Evolutionary conservation across 2,329 filamentous ascomycete genomes (phyloP), one percentile per base, ranked within the genome.

Genomic region (Xylogone sp.): DNA sequence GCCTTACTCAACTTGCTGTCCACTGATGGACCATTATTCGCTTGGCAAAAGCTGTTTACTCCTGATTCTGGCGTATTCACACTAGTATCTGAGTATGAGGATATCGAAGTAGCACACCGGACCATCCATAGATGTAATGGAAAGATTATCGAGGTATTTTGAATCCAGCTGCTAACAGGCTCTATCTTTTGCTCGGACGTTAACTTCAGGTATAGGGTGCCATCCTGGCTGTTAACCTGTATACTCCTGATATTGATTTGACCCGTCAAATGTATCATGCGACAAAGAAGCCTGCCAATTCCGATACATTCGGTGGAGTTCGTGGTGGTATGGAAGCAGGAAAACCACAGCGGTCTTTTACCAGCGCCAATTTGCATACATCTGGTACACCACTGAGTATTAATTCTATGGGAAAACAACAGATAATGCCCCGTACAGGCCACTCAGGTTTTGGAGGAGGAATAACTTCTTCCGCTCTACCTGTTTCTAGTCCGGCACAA

Each of bases 11-110:
- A 62, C 3, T 59, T 76, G 13, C 64, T 84, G 3, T 67, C 72
- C 16, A 59, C 62, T 0, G 73, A 81, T 47, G 81, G 80, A 0
- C 72, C 75, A 10, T 61, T 84, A 0, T 80, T 77, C 56, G 77
- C 79, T 0, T 75, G 81, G 57, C 69, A 77, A 46, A 70, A 69
- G 27, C 64, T 71, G 12, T 59, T 66, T 13, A 69, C 67, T 12
- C 69, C 70, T 6, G 68, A 71, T 9, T 70, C 73, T 27, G 74
- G 71, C 7, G 60, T 73, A 5, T 71, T 79, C 55, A 71, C 69
- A 49, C 75, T 76, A 7, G 64, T 80, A 45, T 73, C 75, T 2
- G 80, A 84, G 58, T 84, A 76, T 52, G 75, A 73, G 48, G 78
- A 83, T 53, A 67, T 71, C 20, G 69, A 72, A 2, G 64, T 72